phyloP scores from a whole-genome alignment of 257 asterid genomes.

The Craterostigma plantagineum region DNA sequence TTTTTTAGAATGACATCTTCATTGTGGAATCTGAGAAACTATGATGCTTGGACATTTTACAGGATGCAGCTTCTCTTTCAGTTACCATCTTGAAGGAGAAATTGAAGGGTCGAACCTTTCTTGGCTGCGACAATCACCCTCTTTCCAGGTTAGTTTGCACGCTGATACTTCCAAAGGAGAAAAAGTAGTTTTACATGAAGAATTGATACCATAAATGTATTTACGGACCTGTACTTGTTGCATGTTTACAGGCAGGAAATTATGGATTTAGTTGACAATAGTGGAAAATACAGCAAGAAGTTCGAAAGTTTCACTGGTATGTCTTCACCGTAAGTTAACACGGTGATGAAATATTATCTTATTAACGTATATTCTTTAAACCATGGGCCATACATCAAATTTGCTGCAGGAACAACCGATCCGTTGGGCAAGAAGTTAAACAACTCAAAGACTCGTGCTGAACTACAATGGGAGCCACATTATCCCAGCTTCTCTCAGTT shows the following conservation, averaged over 20 bases:
- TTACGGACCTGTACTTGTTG: constrained; percentile 3
- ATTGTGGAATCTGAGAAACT: constrained; percentile 2
- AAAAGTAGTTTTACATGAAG: not conserved
- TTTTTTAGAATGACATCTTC: too few species aligned
- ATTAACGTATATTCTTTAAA: too few species aligned
- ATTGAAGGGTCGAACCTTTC: constrained; percentile 36
- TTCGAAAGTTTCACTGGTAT: constrained; percentile 65
- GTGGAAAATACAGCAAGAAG: constrained; percentile 58
- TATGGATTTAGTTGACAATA: constrained; percentile 56
- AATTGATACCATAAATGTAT: not conserved
- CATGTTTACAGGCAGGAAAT: constrained; percentile 51
- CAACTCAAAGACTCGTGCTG: constrained; percentile 63
- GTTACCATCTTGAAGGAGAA: constrained; percentile 52
- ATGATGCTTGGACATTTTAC: constrained; percentile 7
- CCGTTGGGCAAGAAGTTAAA: constrained; percentile 69
- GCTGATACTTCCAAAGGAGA: constrained; percentile 1
- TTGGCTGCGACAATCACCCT: constrained; percentile 88
- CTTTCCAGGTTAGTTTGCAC: constrained; percentile 39
- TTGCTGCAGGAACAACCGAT: constrained; percentile 49
- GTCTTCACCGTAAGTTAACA: constrained; percentile 2
- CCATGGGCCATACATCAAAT: not conserved
- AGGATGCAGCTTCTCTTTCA: constrained; percentile 91
- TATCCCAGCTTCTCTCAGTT: constrained; percentile 68
- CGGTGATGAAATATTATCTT: not conserved
- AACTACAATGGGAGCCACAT: constrained; percentile 75